phyloP scores from a whole-genome alignment of 495 filamentous ascomycete species.

The Pseudoneurospora amorphoporcata region DNA sequence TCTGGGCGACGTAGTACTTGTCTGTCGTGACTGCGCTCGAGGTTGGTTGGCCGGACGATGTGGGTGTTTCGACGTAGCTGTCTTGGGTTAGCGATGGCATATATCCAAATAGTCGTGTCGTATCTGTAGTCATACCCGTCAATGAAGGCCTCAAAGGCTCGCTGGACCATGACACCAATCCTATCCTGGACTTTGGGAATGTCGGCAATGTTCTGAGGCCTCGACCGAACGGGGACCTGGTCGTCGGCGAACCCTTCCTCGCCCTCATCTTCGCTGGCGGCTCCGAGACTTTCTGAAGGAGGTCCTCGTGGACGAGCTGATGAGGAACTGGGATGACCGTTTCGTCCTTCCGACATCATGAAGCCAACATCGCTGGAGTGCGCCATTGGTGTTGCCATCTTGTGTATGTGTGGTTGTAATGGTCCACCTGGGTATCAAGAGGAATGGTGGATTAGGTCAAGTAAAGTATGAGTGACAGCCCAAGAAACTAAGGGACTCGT shows the following conservation, averaged over 20 bases:
- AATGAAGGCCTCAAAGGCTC: slow-evolving; percentile 79
- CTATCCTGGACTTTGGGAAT: slow-evolving; percentile 81
- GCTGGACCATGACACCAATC: slow-evolving; percentile 74
- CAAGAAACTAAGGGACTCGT: neutral
- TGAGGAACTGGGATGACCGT: slow-evolving; percentile 33
- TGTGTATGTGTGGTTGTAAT: slow-evolving; percentile 1
- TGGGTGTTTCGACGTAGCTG: slow-evolving; percentile 69
- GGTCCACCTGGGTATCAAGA: neutral
- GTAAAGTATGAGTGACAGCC: neutral
- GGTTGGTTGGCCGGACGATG: slow-evolving; percentile 58
- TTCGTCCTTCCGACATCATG: slow-evolving; percentile 31
- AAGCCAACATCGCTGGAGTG: slow-evolving; percentile 36
- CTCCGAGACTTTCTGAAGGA: slow-evolving; percentile 55
- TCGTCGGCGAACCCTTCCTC: slow-evolving; percentile 47
- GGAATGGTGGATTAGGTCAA: neutral
- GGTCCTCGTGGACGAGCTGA: slow-evolving; percentile 51
- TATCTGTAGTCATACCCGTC: slow-evolving; percentile 53
- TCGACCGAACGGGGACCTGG: slow-evolving; percentile 43
- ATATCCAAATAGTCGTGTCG: neutral
- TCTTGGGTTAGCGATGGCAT: neutral
- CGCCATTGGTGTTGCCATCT: slow-evolving; percentile 27
- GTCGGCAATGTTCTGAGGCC: slow-evolving; percentile 46
- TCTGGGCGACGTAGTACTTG: slow-evolving; percentile 94
- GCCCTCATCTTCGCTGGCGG: slow-evolving; percentile 52
- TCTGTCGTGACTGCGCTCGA: slow-evolving; percentile 70